Evolutionary conservation across 306 rosid species (phyloP), one percentile per base, ranked within the genome.

Genomic region (Dryas drummondii): DNA sequence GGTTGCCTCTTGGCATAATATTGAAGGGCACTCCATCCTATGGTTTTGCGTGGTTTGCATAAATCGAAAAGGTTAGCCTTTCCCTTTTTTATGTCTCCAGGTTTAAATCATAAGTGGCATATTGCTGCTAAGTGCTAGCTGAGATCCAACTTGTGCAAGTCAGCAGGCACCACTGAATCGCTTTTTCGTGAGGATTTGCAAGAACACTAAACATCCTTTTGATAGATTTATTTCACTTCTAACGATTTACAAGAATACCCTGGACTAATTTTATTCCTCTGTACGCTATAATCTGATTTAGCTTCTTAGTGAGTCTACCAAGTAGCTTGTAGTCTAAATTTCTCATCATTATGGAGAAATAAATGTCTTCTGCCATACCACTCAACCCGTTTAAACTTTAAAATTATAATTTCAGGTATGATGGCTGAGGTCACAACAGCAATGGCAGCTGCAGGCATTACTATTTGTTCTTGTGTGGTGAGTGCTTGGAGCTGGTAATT

Each of bases 381-480:
- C 26, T 45, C 52, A 63, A 47, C 76, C 67, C 14, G 3, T 50
- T 45, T 63, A 41, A 41, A 40, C 50, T 63, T 55, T 56, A 54
- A 65, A 71, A 73, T 56, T 60, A 76, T 76, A 37, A 65, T 90
- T 81, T 80, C 89, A 96, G 99, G 99, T 83, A 90, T 96, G 88
- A 86, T 96, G 90, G 97, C 88, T 56, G 96, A 96, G 86, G 96
- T 92, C 55, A 92, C 98, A 48, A 85, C 93, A 40, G 89, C 86
- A 71, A 73, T 96, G 90, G 88, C 98, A 72, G 81, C 90, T 64
- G 90, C 93, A 66, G 97, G 91, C 85, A 78, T 96, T 69, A 47
- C 88, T 68, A 83, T 96, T 81, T 87, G 91, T 86, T 92, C 99
- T 78, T 96, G 99, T 80, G 89, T 86, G 94, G 99, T 96, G 88